These are phyloP conservation scores for Paxillus rubicundulus DNA, from an alignment of 768 basidiomycete species.

Conservation along the genomic window DNA sequence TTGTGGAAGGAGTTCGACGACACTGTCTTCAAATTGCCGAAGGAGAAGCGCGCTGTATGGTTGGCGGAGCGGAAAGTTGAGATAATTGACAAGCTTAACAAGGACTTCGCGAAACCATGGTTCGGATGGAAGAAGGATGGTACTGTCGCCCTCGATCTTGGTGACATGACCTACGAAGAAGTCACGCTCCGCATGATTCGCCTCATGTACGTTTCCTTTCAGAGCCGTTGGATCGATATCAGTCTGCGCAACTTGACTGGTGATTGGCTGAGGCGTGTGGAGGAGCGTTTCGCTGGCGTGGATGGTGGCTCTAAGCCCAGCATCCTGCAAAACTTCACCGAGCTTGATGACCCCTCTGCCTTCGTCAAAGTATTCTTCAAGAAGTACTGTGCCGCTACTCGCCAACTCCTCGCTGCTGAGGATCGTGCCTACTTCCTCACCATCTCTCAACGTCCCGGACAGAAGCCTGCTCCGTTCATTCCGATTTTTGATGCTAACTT, in stretches of 20 bases:
- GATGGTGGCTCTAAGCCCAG: constrained; percentile 82
- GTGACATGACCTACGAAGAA: constrained; percentile 99
- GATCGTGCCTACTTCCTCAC: constrained; percentile 95
- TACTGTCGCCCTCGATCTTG: constrained; percentile 75
- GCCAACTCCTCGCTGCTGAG: constrained; percentile 88
- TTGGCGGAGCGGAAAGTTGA: constrained; percentile 83
- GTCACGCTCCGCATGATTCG: constrained; percentile 87
- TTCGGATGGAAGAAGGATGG: constrained; percentile 97
- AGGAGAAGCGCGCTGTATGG: constrained; percentile 94
- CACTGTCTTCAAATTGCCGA: constrained; percentile 90
- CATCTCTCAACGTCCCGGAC: constrained; percentile 92
- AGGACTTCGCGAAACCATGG: constrained; percentile 95
- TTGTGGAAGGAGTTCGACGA: constrained; percentile 99
- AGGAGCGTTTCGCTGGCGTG: constrained; percentile 92
- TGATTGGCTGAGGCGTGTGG: constrained; percentile 94
- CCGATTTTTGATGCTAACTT: constrained; percentile 91
- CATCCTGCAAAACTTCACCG: constrained; percentile 75
- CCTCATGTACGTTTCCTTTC: constrained; percentile 90
- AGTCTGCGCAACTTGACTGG: constrained; percentile 91
- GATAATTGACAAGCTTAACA: constrained; percentile 89
- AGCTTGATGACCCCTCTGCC: constrained; percentile 76
- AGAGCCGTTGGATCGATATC: constrained; percentile 90
- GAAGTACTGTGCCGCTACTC: constrained; percentile 75
- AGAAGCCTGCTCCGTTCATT: constrained; percentile 98
- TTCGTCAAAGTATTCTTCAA: constrained; percentile 84